Evolutionary conservation across 345 rosid genomes (phyloP).

Genomic region (Eucalyptus leucophloia): DNA sequence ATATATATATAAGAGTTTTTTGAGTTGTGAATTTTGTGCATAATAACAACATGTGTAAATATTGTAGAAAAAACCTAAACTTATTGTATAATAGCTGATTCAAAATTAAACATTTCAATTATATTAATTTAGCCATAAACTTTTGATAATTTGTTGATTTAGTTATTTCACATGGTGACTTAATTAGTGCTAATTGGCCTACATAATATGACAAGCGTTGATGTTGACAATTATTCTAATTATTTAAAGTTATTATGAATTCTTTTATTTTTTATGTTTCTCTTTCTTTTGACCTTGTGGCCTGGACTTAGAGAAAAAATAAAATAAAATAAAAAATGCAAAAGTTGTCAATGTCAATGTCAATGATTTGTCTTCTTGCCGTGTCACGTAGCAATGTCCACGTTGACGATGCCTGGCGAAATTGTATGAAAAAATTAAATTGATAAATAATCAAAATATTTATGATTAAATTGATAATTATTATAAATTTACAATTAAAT

Average conservation of each 20-base stretch:
- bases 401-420: accelerated
- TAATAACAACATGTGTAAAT: neutral
- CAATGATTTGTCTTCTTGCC: accelerated
- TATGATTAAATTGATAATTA: accelerated
- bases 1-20: neutral
- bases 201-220: accelerated
- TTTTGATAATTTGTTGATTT: accelerated
- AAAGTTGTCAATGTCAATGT: neutral
- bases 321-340: no score
- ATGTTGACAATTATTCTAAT: neutral
- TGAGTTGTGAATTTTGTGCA: neutral
- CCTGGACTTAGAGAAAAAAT: no score
- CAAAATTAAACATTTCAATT: neutral
- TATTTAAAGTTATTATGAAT: neutral
- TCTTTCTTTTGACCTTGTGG: neutral
- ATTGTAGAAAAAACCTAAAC: neutral
- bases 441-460: accelerated
- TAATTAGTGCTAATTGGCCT: accelerated
- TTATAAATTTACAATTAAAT: accelerated
- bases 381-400: accelerated
- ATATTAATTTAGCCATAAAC: accelerated
- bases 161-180: accelerated
- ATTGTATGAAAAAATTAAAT: no score
- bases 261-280: neutral
- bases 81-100: accelerated